phyloP scores from a whole-genome alignment of 2,329 filamentous ascomycete species.

The Pseudocercospora musae region DNA sequence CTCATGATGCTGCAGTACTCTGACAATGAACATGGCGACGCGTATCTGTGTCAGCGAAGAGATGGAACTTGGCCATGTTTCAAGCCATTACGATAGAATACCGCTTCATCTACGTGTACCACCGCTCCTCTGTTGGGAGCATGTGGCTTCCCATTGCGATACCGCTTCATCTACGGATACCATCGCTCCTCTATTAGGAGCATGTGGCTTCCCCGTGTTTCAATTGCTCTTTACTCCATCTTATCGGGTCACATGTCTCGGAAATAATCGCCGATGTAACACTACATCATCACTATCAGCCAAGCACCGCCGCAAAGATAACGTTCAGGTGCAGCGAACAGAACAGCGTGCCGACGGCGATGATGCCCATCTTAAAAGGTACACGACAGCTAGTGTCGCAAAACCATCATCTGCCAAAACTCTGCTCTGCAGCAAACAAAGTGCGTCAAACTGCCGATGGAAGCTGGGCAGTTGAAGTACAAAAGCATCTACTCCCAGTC shows the following conservation, averaged over 20 bases:
- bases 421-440: conserved; percentile 8
- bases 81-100: conserved; percentile 16
- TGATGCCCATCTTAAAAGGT: neutral
- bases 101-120: no score
- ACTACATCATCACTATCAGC: conserved; percentile 9
- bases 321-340: conserved; percentile 5
- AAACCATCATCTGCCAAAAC: conserved; percentile 9
- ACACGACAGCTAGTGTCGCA: conserved; percentile 6
- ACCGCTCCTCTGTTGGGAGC: conserved; percentile 27
- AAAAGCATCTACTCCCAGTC: conserved; percentile 5
- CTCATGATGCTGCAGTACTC: conserved; percentile 22
- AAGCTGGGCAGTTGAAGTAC: neutral
- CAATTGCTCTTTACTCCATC: conserved; percentile 7
- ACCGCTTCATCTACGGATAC: conserved; percentile 17
- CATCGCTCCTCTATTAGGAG: conserved; percentile 24
- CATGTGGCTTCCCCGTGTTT: conserved; percentile 18
- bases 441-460: neutral
- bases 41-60: conserved; percentile 23
- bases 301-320: conserved; percentile 6
- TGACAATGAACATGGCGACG: conserved; percentile 13
- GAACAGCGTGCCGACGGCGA: neutral
- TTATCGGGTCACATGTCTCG: conserved; percentile 12
- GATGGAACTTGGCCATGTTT: conserved; percentile 19
- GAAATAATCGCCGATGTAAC: conserved; percentile 6
- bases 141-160: no score